These are phyloP conservation scores for Usnea hakonensis DNA, from an alignment of 495 filamentous ascomycete genomes.

Conservation along the genomic window DNA sequence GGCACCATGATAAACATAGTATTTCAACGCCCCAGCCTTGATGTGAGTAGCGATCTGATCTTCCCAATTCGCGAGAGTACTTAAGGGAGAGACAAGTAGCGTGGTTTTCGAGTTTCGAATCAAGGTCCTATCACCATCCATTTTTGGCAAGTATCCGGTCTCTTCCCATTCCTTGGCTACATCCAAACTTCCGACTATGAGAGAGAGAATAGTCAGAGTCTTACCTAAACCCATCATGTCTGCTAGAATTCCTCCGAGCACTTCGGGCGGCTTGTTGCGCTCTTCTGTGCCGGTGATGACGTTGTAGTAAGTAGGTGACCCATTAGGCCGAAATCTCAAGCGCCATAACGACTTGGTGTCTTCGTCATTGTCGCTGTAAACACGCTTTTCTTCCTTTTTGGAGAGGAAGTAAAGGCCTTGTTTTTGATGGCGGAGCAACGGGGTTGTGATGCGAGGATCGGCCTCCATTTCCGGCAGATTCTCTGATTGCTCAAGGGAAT, in stretches of 20 bases:
- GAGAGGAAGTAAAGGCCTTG: conserved; percentile 87
- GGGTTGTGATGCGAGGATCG: conserved; percentile 52
- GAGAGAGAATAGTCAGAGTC: conserved; percentile 77
- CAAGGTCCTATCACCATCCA: conserved; percentile 15
- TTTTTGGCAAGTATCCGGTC: conserved; percentile 13
- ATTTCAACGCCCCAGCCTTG: conserved; percentile 48
- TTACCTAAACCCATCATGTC: conserved; percentile 99
- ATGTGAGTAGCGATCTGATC: conserved; percentile 81
- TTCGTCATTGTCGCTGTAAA: conserved; percentile 46
- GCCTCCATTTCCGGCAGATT: conserved; percentile 71
- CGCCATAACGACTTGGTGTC: conserved; percentile 71
- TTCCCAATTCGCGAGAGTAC: conserved; percentile 86
- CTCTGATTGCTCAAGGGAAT: conserved; percentile 64
- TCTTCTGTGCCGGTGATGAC: conserved; percentile 70
- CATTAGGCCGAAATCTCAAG: conserved; percentile 41
- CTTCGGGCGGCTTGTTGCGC: conserved; percentile 56
- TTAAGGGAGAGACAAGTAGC: conserved; percentile 82
- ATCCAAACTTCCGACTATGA: conserved; percentile 55
- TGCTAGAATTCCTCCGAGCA: conserved; percentile 80
- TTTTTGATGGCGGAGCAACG: conserved; percentile 78
- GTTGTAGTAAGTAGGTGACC: conserved; percentile 59
- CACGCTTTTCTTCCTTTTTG: conserved; percentile 61
- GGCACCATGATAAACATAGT: conserved; percentile 78
- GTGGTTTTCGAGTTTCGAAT: conserved; percentile 68
- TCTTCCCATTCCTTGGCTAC: conserved; percentile 52